phyloP scores from a whole-genome alignment of 2,329 filamentous ascomycete genomes.

The Emmonsiellopsis sp. region DNA sequence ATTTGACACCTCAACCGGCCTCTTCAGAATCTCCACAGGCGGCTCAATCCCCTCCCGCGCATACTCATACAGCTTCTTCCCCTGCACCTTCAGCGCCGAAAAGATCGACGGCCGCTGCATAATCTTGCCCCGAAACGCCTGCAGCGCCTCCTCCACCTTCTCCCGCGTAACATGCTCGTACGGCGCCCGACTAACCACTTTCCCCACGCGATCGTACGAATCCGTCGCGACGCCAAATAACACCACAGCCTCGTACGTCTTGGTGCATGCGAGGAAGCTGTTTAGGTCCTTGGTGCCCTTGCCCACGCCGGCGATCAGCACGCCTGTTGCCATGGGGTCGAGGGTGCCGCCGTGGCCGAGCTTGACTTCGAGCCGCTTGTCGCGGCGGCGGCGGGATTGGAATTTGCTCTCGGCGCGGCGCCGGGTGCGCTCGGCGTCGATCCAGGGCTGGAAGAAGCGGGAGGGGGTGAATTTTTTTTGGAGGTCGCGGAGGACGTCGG shows the following conservation, averaged over 20 bases:
- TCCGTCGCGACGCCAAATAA: slow-evolving; percentile 90
- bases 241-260: slow-evolving; percentile 83
- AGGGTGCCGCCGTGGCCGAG: slow-evolving; percentile 94
- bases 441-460: slow-evolving; percentile 65
- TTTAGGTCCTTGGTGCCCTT: slow-evolving; percentile 75
- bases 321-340: slow-evolving; percentile 86
- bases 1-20: slow-evolving; percentile 68
- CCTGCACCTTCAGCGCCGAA: slow-evolving; percentile 85
- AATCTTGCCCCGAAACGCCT: slow-evolving; percentile 68
- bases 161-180: slow-evolving; percentile 76
- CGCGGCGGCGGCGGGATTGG: slow-evolving; percentile 53
- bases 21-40: slow-evolving; percentile 71
- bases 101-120: slow-evolving; percentile 89
- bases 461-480: slow-evolving; percentile 80
- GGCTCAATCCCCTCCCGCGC: slow-evolving; percentile 81
- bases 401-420: slow-evolving; percentile 49
- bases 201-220: slow-evolving; percentile 80
- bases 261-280: slow-evolving; percentile 77
- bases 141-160: slow-evolving; percentile 66
- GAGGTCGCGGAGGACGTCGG: slow-evolving; percentile 80
- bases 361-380: slow-evolving; percentile 65
- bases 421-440: slow-evolving; percentile 53
- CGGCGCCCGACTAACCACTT: slow-evolving; percentile 63
- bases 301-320: slow-evolving; percentile 81
- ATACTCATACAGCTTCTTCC: slow-evolving; percentile 93